Conservation (phyloP, 495 filamentous ascomycete species). For the Pyrenula massariospora region DNA sequence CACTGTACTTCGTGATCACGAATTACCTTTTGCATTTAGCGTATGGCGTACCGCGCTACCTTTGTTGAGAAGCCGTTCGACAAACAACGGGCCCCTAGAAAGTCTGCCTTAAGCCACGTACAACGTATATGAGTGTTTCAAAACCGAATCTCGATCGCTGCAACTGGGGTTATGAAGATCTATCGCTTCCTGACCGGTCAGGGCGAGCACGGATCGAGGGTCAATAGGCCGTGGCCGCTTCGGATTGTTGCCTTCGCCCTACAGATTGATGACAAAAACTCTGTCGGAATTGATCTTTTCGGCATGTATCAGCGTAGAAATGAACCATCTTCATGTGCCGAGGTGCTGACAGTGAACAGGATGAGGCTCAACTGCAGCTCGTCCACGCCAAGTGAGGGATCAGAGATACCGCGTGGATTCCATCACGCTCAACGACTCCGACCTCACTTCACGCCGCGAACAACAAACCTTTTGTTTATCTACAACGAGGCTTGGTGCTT, state of each 20-base stretch:
- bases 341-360: no score
- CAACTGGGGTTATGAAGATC: no score
- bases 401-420: neutral
- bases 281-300: no score
- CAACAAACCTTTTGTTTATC: neutral
- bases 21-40: neutral
- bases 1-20: neutral
- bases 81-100: conserved; percentile 3
- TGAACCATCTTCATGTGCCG: no score
- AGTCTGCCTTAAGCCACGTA: conserved; percentile 9
- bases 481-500: neutral
- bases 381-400: neutral
- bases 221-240: no score
- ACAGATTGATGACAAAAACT: no score
- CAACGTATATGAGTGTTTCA: neutral
- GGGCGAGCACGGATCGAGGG: no score
- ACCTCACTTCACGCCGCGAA: neutral
- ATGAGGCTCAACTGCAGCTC: neutral
- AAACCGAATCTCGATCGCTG: no score
- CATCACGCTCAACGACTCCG: no score
- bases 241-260: no score
- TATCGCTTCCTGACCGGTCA: no score
- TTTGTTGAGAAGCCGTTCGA: neutral
- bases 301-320: no score
- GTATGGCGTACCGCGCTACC: neutral